A percentile compares a stretch with the other conserved stretches of the same genome.
phyloP scores from a whole-genome alignment of 2,329 filamentous ascomycete species.

The Parastagonospora avenae region DNA sequence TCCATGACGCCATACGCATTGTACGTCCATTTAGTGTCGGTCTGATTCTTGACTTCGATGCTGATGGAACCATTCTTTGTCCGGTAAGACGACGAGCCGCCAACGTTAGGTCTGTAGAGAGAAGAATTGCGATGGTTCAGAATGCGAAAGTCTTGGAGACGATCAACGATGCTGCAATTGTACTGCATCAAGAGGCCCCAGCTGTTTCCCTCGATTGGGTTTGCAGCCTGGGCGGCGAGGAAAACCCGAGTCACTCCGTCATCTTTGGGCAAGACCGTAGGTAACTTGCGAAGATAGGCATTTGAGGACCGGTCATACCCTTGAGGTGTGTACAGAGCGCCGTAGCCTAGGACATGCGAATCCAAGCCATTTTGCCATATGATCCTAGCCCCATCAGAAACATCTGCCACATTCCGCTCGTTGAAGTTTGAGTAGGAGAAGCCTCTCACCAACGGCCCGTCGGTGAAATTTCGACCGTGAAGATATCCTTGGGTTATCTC shows the following conservation, averaged over 20 bases:
- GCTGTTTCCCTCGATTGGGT: conserved; percentile 5
- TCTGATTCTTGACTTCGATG: too few relatives aligned
- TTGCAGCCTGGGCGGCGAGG: conserved; percentile 2
- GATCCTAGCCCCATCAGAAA: not conserved
- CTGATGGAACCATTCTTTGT: too few relatives aligned
- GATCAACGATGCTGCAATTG: conserved; percentile 6
- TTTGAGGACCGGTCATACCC: conserved; percentile 3
- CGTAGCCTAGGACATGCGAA: not conserved
- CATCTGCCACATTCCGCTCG: not conserved
- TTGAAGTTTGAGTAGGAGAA: conserved; percentile 8
- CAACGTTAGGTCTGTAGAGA: too few relatives aligned
- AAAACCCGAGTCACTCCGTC: conserved; percentile 1
- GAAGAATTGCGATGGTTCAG: not conserved
- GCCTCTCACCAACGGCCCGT: not conserved
- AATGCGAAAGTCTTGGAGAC: not conserved
- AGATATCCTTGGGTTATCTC: conserved; percentile 5
- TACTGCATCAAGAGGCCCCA: conserved; percentile 10
- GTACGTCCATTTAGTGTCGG: too few relatives aligned
- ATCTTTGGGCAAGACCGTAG: not conserved
- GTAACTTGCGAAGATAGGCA: not conserved
- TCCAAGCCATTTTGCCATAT: not conserved
- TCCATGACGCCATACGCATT: too few relatives aligned
- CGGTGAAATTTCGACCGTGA: not conserved
- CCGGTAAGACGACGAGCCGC: too few relatives aligned
- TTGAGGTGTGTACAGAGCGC: conserved; percentile 2